Evolutionary conservation across 768 basidiomycete species (phyloP).

Genomic region (Lepiota brunneoincarnata): DNA sequence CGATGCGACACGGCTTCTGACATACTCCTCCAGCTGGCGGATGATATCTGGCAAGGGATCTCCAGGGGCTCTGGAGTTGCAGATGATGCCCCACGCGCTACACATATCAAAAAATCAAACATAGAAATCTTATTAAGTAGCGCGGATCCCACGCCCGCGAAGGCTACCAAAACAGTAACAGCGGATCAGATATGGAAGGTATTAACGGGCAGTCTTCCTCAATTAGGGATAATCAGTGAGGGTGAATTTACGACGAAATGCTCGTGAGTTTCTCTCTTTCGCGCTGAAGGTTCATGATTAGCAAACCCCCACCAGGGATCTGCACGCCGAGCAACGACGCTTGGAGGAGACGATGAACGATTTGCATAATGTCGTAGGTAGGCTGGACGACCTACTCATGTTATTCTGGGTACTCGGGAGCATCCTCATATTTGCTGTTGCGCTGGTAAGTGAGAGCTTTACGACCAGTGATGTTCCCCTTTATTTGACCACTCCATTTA

Average conservation of each 20-base stretch:
- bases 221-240: neutral
- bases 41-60: neutral
- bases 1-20: neutral
- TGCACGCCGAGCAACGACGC: slow-evolving; percentile 3
- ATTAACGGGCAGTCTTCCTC: neutral
- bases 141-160: neutral
- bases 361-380: slow-evolving; percentile 5
- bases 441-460: neutral
- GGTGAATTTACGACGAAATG: slow-evolving; percentile 1
- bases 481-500: neutral
- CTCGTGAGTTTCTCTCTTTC: neutral
- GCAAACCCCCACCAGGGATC: neutral
- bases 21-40: neutral
- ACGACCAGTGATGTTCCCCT: neutral
- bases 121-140: neutral
- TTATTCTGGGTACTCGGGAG: neutral
- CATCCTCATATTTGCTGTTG: slow-evolving; percentile 6
- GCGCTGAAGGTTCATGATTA: too few species aligned
- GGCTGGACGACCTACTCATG: slow-evolving; percentile 1
- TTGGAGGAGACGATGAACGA: slow-evolving; percentile 9
- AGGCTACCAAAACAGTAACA: neutral
- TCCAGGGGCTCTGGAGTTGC: neutral
- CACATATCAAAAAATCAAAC: neutral
- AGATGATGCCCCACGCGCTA: neutral
- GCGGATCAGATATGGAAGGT: neutral